Percentiles rank a stretch among this genome's conserved stretches.
phyloP scores from a whole-genome alignment of 2,329 filamentous ascomycete species.

The Huntiella decipiens region DNA sequence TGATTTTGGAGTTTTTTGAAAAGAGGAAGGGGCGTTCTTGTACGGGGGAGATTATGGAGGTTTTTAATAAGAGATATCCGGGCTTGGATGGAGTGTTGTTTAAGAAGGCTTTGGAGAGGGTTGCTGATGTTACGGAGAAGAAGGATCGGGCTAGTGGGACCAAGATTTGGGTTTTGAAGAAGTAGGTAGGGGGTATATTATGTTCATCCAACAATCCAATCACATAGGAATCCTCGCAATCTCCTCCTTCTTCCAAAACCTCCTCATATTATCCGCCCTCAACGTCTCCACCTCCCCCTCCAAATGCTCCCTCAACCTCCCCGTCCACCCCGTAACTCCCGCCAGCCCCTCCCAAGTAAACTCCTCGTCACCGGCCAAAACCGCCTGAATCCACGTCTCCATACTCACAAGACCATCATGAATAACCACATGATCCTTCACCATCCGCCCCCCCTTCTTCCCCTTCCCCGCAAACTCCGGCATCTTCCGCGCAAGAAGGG shows the following conservation, averaged over 20 bases:
- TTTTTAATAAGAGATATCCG: slow-evolving; percentile 11
- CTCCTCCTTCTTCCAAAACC: slow-evolving; percentile 62
- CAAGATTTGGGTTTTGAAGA: slow-evolving; percentile 33
- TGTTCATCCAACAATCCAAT: not conserved
- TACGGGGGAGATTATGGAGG: slow-evolving; percentile 33
- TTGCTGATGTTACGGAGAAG: slow-evolving; percentile 50
- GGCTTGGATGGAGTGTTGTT: slow-evolving; percentile 27
- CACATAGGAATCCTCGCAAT: slow-evolving; percentile 52
- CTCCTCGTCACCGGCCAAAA: slow-evolving; percentile 36
- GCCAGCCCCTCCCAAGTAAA: slow-evolving; percentile 30
- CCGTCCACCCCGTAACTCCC: slow-evolving; percentile 52
- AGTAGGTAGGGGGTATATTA: not conserved
- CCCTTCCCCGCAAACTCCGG: slow-evolving; percentile 40
- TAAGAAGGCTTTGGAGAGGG: slow-evolving; percentile 56
- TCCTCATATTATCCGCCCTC: slow-evolving; percentile 72
- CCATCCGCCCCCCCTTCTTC: slow-evolving; percentile 25
- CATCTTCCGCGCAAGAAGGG: slow-evolving; percentile 57
- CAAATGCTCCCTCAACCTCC: slow-evolving; percentile 63
- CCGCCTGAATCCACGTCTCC: slow-evolving; percentile 44
- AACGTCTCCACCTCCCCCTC: slow-evolving; percentile 67
- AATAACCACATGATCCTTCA: slow-evolving; percentile 61
- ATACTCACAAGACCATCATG: slow-evolving; percentile 55
- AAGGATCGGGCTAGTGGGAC: slow-evolving; percentile 24
- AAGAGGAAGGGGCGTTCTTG: slow-evolving; percentile 54
- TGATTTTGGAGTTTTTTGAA: slow-evolving; percentile 44